phyloP scores from a whole-genome alignment of 2,329 filamentous ascomycete species.

The Penicillium nordicum region DNA sequence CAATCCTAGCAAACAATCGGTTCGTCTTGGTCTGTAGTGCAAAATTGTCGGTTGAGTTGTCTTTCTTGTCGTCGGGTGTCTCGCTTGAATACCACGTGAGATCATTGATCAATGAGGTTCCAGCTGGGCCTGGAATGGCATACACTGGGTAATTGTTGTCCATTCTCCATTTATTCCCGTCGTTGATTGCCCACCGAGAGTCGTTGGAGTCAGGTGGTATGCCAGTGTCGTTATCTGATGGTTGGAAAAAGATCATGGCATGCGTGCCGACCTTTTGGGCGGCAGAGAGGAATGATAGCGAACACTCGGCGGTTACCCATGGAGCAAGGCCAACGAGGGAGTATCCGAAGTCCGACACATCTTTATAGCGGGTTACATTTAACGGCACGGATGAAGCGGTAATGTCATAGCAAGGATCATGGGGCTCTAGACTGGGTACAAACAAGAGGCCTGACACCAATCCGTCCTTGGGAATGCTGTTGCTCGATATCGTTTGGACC shows the following conservation, averaged over 20 bases:
- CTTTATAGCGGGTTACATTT: constrained; percentile 69
- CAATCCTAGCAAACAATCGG: constrained; percentile 51
- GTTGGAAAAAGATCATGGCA: constrained; percentile 56
- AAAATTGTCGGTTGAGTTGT: constrained; percentile 18
- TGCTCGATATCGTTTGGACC: constrained; percentile 72
- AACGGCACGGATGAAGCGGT: constrained; percentile 65
- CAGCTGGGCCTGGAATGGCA: constrained; percentile 67
- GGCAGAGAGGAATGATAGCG: constrained; percentile 64
- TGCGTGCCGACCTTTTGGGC: constrained; percentile 61
- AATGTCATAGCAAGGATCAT: constrained; percentile 61
- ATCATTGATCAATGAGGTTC: constrained; percentile 65
- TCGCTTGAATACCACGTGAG: constrained; percentile 75
- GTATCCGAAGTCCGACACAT: constrained; percentile 65
- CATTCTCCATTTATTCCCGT: constrained; percentile 67
- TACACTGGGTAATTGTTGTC: constrained; percentile 77
- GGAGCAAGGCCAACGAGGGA: constrained; percentile 78
- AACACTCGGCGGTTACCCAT: constrained; percentile 75
- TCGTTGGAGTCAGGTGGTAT: constrained; percentile 66
- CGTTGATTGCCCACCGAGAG: constrained; percentile 66
- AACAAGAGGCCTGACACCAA: constrained; percentile 77
- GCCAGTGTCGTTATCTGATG: constrained; percentile 44
- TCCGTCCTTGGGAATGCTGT: constrained; percentile 59
- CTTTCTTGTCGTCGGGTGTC: constrained; percentile 51
- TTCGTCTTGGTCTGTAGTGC: constrained; percentile 8
- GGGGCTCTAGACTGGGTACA: constrained; percentile 64